Evolutionary conservation across 805 yeast genomes (phyloP), one percentile per base, ranked within the genome.

Genomic region (Allodekkera sacchari): DNA sequence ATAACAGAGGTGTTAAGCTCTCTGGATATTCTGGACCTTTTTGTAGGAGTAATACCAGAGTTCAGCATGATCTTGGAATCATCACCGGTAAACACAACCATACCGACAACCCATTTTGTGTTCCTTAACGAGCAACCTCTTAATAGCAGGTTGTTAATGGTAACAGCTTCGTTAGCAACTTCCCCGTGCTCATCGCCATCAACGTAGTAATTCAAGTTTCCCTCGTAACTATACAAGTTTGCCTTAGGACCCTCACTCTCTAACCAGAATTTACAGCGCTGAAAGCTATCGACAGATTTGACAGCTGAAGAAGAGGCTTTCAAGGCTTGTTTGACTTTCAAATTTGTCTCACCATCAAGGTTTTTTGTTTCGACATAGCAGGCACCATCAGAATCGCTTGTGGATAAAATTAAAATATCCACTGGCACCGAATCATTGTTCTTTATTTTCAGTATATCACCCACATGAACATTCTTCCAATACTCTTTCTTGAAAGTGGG

Each of bases 201-300:
- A 15, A 49, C 56, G 33, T 48, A 48, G 34, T 68, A 72, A 42
- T 67, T 71, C 39, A 79, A 47, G 43, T 76, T 78, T 41, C 92
- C 94, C 51, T 80, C 83, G 47, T 81, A 83, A 25, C 77, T 67
- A 53, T 83, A 83, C 41, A 83, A 60, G 49, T 80, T 81, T 1
- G 87, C 70, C 53, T 82, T 85, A 11, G 94, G 94, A 6, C 87
- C 89, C 57, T 83, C 92, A 60, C 82, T 71, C 43, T 82, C 84
- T n/a, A 82, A 57, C 71, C 79, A 71, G 43, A 80, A 80, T 40
- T 64, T 66, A 32, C 72, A 58, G 45, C 64, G 62, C 6, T 67
- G 61, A 24, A 71, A 48, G 43, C 73, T 77, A 37, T 63, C 57
- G 21, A 58, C 63, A 11, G 71, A 58, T 22, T 51, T 53, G 9